These are phyloP conservation scores for Ascocoryne sarcoides DNA, from an alignment of 2,329 filamentous ascomycete genomes.

Conservation along the genomic window DNA sequence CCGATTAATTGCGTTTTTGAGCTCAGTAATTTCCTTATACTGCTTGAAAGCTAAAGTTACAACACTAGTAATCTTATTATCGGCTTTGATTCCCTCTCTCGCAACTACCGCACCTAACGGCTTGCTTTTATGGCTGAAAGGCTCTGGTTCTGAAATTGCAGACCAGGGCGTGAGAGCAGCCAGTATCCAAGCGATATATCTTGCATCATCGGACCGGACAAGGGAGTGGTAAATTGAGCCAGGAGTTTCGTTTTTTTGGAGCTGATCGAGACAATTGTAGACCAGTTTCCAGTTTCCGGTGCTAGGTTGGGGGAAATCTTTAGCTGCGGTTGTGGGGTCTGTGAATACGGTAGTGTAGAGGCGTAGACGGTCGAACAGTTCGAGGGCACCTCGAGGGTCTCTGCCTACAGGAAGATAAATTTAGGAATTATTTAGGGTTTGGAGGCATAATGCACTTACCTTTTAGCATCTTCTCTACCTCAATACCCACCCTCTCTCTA, in stretches of 20 bases:
- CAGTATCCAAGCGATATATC: constrained; percentile 70
- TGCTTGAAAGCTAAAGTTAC: constrained; percentile 57
- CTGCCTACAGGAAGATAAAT: constrained; percentile 42
- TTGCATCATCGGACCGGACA: constrained; percentile 52
- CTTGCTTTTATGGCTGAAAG: constrained; percentile 36
- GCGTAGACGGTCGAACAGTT: constrained; percentile 55
- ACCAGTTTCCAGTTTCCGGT: constrained; percentile 50
- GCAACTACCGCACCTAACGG: constrained; percentile 56
- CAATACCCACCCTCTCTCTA: constrained; percentile 76
- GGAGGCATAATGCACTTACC: constrained; percentile 42
- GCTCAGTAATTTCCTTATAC: constrained; percentile 49
- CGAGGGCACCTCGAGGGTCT: constrained; percentile 52
- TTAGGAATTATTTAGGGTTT: too few relatives aligned
- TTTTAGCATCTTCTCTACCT: constrained; percentile 85
- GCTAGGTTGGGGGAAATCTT: constrained; percentile 45
- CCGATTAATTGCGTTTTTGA: constrained; percentile 48
- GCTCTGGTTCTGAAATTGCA: constrained; percentile 37
- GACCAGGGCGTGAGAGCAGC: constrained; percentile 68
- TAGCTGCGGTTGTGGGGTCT: constrained; percentile 48
- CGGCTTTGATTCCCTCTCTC: constrained; percentile 69
- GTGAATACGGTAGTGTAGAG: constrained; percentile 69
- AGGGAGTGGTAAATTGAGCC: constrained; percentile 45
- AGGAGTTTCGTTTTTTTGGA: constrained; percentile 37
- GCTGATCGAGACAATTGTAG: constrained; percentile 53
- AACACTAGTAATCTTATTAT: constrained; percentile 66